These are phyloP conservation scores for Sodiomyces alkalinus DNA, from an alignment of 2,329 filamentous ascomycete species.

Conservation along the genomic window DNA sequence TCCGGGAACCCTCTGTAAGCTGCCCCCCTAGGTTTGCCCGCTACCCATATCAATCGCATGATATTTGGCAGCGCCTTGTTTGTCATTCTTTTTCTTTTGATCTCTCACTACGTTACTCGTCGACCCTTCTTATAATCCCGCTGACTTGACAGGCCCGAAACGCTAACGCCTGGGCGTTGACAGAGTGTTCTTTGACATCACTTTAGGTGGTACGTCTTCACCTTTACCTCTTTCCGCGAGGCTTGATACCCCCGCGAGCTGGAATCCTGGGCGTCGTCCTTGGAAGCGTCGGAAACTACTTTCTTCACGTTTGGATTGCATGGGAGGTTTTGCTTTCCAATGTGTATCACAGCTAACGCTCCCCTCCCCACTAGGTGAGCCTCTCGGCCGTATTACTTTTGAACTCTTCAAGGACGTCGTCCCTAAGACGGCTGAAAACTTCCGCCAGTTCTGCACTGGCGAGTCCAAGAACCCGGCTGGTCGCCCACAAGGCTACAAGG, in stretches of 20 bases:
- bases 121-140: background rate
- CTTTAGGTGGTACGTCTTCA: conserved; percentile 51
- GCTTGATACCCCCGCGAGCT: too few relatives aligned
- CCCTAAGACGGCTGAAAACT: conserved; percentile 88
- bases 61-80: background rate
- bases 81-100: background rate
- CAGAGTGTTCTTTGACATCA: conserved; percentile 63
- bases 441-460: conserved; percentile 91
- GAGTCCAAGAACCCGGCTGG: conserved; percentile 69
- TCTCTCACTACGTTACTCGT: background rate
- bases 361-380: conserved; percentile 51
- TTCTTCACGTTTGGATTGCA: too few relatives aligned
- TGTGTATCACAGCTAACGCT: background rate
- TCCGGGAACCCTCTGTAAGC: conserved; percentile 32
- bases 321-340: too few relatives aligned
- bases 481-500: conserved; percentile 83
- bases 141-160: background rate
- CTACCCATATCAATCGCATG: too few relatives aligned
- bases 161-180: conserved; percentile 6
- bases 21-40: too few relatives aligned
- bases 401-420: conserved; percentile 78
- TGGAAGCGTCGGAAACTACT: too few relatives aligned
- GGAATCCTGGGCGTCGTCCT: too few relatives aligned
- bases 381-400: conserved; percentile 75
- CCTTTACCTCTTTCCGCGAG: background rate